Conservation (phyloP, 2,329 filamentous ascomycete species). For the Apiospora aurea region DNA sequence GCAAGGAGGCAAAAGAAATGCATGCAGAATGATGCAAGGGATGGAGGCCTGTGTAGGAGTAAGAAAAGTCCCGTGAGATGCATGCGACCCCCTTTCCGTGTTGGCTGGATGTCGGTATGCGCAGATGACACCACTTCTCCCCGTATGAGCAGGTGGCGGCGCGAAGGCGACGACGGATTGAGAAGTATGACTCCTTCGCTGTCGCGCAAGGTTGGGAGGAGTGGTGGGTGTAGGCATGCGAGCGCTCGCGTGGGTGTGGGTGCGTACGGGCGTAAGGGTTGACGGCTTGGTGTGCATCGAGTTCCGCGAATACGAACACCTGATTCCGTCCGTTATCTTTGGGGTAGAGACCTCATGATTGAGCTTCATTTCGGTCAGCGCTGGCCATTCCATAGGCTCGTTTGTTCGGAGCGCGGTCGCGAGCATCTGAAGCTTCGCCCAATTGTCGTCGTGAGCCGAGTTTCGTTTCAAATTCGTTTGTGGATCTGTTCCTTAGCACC, state of each 20-base stretch:
- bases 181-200: not conserved
- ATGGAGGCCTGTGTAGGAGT: not conserved
- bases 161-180: not conserved
- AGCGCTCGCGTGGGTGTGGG: not conserved
- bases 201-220: not conserved
- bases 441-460: not conserved
- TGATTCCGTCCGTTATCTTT: slow-evolving; percentile 17
- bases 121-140: slow-evolving; percentile 16
- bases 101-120: not conserved
- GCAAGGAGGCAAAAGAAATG: not conserved
- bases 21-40: slow-evolving; percentile 20
- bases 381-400: not conserved
- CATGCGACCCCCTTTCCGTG: not conserved
- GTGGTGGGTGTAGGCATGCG: slow-evolving; percentile 5
- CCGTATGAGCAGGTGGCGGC: not conserved
- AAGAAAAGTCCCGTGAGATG: not conserved
- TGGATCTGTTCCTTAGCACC: slow-evolving; percentile 11
- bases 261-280: slow-evolving; percentile 11
- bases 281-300: not conserved
- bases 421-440: not conserved
- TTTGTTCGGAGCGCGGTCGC: not conserved
- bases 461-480: not conserved
- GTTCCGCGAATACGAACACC: slow-evolving; percentile 12
- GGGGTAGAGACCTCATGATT: slow-evolving; percentile 7
- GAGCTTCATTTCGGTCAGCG: not conserved